Evolutionary conservation across 257 asterid species (phyloP).

Genomic region (Henckelia pumila): DNA sequence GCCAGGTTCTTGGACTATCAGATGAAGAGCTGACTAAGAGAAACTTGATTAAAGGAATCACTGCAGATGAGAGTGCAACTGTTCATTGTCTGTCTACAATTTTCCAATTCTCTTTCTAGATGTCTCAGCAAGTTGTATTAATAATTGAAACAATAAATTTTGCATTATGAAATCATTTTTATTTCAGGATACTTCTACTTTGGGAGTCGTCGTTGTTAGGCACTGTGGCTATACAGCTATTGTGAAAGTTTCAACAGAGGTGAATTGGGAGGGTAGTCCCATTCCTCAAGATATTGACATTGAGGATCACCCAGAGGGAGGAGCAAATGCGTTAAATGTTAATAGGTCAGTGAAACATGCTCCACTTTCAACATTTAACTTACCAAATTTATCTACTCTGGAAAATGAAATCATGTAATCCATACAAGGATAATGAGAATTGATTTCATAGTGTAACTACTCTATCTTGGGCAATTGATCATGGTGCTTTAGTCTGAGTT

Average conservation of each 20-base stretch:
- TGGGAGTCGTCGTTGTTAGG: conserved; percentile 70
- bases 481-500: conserved; percentile 19
- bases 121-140: background rate
- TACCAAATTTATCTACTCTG: conserved; percentile 3
- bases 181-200: conserved; percentile 65
- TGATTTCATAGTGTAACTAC: conserved; percentile 9
- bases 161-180: conserved; percentile 18
- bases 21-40: conserved; percentile 54
- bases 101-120: background rate
- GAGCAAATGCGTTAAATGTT: conserved; percentile 73
- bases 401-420: background rate
- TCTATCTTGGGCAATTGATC: conserved; percentile 12
- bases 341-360: conserved; percentile 49
- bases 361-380: conserved; percentile 15
- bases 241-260: conserved; percentile 60
- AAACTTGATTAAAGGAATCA: conserved; percentile 76
- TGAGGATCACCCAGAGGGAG: conserved; percentile 78
- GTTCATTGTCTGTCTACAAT: conserved; percentile 61
- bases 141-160: conserved; percentile 17
- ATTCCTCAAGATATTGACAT: conserved; percentile 58
- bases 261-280: conserved; percentile 44
- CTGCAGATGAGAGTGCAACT: conserved; percentile 80
- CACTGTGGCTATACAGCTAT: conserved; percentile 65
- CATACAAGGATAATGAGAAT: conserved; percentile 9
- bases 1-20: conserved; percentile 55